Conservation (phyloP, 1,284 basidiomycete genomes). For the Leccinum pachyderme region DNA sequence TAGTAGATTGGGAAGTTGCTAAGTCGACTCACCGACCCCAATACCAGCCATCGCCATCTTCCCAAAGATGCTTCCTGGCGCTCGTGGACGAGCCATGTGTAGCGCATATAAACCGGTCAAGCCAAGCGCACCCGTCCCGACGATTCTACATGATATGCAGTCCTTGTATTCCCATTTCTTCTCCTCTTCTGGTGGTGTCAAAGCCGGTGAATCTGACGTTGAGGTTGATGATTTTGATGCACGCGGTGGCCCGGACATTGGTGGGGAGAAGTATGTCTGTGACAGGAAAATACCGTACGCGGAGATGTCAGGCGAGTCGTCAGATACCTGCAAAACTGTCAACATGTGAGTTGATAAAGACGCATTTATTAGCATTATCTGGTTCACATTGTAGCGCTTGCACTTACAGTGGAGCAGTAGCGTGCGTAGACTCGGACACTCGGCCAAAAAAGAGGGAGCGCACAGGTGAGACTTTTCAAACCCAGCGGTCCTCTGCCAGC, state of each 20-base stretch:
- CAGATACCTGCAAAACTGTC: not conserved
- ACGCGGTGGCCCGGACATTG: constrained; percentile 20
- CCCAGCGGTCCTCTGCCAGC: not conserved
- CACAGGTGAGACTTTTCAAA: not conserved
- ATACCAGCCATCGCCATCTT: constrained; percentile 47
- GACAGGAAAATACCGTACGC: not conserved
- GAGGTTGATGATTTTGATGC: constrained; percentile 1
- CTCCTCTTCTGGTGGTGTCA: constrained; percentile 4
- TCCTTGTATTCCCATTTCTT: constrained; percentile 35
- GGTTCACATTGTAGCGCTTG: not conserved
- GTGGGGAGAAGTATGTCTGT: not conserved
- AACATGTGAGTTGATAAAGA: not conserved
- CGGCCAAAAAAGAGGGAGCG: not conserved
- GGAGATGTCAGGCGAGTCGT: not conserved
- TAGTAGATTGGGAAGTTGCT: not conserved
- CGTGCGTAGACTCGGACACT: not conserved
- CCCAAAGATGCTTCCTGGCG: constrained; percentile 45
- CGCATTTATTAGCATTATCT: not conserved
- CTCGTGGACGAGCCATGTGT: constrained; percentile 45
- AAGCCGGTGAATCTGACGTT: not conserved
- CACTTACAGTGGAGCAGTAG: not conserved
- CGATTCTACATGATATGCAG: constrained; percentile 50
- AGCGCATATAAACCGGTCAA: constrained; percentile 52
- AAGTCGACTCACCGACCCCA: constrained; percentile 44
- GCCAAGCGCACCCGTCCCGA: constrained; percentile 48